Percentiles rank a stretch among this genome's conserved stretches.
These are phyloP conservation scores for Saksenaea oblongispora DNA, from an alignment of 371 early-diverging fungal species.

Conservation along the genomic window DNA sequence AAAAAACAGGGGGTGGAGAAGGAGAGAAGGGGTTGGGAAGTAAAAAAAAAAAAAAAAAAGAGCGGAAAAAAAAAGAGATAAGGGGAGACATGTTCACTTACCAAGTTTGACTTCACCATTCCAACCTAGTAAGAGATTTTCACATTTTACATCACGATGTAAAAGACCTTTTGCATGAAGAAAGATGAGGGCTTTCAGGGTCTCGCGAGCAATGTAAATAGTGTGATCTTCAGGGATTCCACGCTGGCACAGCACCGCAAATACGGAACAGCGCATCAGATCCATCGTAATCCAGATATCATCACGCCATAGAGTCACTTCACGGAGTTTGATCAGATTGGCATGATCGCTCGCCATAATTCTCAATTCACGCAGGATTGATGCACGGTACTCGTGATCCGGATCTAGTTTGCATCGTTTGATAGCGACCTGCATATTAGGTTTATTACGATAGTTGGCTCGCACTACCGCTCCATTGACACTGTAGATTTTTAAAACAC, in stretches of 20 bases:
- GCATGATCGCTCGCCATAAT: constrained; percentile 49
- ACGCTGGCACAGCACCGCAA: constrained; percentile 47
- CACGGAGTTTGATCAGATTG: constrained; percentile 43
- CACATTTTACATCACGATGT: constrained; percentile 96
- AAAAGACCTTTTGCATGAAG: constrained; percentile 94
- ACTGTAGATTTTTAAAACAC: constrained; percentile 14
- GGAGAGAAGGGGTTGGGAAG: constrained; percentile 12
- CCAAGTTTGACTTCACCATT: constrained; percentile 95
- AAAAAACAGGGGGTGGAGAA: constrained; percentile 6
- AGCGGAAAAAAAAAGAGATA: background rate
- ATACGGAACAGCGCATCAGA: constrained; percentile 52
- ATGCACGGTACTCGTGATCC: constrained; percentile 45
- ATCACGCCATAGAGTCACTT: constrained; percentile 41
- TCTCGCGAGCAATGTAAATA: constrained; percentile 38
- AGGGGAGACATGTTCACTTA: constrained; percentile 61
- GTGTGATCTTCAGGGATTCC: constrained; percentile 48
- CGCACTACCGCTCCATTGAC: constrained; percentile 53
- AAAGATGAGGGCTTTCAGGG: constrained; percentile 78
- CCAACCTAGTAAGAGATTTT: constrained; percentile 93
- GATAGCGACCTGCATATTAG: constrained; percentile 41
- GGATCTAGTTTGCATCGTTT: constrained; percentile 48
- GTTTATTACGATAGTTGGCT: constrained; percentile 35
- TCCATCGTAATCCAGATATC: constrained; percentile 55
- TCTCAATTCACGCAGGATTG: constrained; percentile 43
- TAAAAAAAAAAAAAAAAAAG: background rate